Percentiles rank a stretch among this genome's conserved stretches.
Evolutionary conservation across 495 filamentous ascomycete genomes (phyloP).

Genomic region (Penicillium taxi): DNA sequence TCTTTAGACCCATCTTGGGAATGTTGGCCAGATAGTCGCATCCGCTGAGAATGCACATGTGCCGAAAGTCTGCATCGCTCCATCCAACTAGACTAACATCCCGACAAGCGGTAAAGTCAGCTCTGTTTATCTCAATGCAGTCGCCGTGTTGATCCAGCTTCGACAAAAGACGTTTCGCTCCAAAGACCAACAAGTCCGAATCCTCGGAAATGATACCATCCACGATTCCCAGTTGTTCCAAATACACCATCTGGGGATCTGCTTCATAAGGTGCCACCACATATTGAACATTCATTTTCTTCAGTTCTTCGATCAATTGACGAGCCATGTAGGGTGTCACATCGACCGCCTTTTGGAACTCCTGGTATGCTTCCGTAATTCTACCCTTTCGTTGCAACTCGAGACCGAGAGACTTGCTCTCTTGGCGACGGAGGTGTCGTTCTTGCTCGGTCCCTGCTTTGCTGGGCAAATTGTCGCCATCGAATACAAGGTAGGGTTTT

Average conservation of each 20-base stretch:
- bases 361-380: constrained; percentile 67
- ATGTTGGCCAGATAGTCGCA: constrained; percentile 91
- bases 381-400: constrained; percentile 75
- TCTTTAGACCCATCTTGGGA: constrained; percentile 81
- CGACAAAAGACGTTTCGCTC: constrained; percentile 79
- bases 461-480: constrained; percentile 90
- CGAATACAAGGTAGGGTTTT: constrained; percentile 87
- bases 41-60: constrained; percentile 96
- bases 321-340: constrained; percentile 94
- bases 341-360: constrained; percentile 93
- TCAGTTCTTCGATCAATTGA: constrained; percentile 84
- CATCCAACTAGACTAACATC: constrained; percentile 86
- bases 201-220: constrained; percentile 90
- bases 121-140: constrained; percentile 82
- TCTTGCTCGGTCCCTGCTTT: constrained; percentile 86
- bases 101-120: constrained; percentile 77
- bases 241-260: constrained; percentile 89
- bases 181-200: constrained; percentile 93
- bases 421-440: constrained; percentile 59
- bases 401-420: constrained; percentile 63
- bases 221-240: constrained; percentile 77
- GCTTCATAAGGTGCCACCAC: constrained; percentile 97
- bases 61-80: constrained; percentile 83
- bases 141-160: constrained; percentile 93
- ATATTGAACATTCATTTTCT: constrained; percentile 68